Evolutionary conservation across 441 rosid genomes (phyloP).

Genomic region (Populus trichocarpa): DNA sequence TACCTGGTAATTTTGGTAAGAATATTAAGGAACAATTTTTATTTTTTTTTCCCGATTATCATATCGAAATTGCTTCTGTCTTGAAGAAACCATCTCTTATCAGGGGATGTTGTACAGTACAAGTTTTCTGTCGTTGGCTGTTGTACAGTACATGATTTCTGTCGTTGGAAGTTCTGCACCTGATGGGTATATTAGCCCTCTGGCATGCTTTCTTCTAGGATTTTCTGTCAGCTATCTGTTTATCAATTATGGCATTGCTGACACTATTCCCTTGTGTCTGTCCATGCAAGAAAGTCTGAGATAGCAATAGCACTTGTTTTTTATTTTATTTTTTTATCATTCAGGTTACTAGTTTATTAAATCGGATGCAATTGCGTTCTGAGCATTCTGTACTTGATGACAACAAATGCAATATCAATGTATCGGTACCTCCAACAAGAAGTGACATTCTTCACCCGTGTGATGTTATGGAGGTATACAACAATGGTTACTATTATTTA

Average conservation of each 20-base stretch:
- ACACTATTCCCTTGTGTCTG: not conserved
- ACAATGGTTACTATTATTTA: slow-evolving; percentile 4
- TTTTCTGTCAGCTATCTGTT: not conserved
- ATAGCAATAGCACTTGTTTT: not conserved
- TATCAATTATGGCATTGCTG: not conserved
- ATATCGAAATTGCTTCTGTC: not conserved
- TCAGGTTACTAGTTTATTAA: slow-evolving; percentile 75
- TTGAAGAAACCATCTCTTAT: not conserved
- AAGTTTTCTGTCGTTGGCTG: too few species aligned
- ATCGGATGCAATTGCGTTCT: slow-evolving; percentile 81
- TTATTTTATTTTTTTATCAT: not conserved
- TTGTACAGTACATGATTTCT: not conserved
- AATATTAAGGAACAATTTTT: not conserved
- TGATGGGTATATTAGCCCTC: not conserved
- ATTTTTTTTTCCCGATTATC: not conserved
- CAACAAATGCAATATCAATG: slow-evolving; percentile 42
- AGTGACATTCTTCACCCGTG: slow-evolving; percentile 97
- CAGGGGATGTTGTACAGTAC: not conserved
- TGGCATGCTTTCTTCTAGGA: not conserved
- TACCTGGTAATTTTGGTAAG: not conserved
- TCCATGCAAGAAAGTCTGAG: not conserved
- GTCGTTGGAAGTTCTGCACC: not conserved
- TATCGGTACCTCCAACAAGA: slow-evolving; percentile 81
- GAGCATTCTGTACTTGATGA: slow-evolving; percentile 36
- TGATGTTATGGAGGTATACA: slow-evolving; percentile 93